These are phyloP conservation scores for Pholiota adiposa DNA, from an alignment of 1,284 basidiomycete genomes.

Conservation along the genomic window DNA sequence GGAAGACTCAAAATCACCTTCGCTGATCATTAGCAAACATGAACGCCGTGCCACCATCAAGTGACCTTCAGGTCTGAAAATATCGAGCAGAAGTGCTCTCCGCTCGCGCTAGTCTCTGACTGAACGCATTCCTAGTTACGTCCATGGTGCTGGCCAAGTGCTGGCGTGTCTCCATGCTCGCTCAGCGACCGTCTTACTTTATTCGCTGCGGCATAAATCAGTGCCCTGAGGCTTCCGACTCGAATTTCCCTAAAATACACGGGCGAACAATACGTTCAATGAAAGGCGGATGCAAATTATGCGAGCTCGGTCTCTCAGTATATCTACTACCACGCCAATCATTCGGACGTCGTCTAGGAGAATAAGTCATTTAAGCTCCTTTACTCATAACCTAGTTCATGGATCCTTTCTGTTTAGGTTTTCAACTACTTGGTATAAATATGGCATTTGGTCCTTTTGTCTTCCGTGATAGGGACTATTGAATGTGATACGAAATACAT, in stretches of 20 bases:
- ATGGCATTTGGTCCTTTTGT: constrained; percentile 2
- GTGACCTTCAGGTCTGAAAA: not conserved
- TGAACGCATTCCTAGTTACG: no score
- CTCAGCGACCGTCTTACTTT: no score
- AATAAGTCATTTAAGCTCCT: not conserved
- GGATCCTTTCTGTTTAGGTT: not conserved
- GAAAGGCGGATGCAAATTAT: not conserved
- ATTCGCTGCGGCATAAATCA: no score
- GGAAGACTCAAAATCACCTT: not conserved
- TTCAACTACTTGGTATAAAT: not conserved
- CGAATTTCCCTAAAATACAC: not conserved
- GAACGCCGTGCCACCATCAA: not conserved
- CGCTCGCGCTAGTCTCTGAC: no score
- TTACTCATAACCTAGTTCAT: not conserved
- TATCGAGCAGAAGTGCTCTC: not conserved
- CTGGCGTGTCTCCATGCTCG: no score
- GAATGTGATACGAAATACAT: constrained; percentile 1
- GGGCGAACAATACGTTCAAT: not conserved
- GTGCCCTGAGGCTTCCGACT: no score
- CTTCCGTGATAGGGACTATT: not conserved
- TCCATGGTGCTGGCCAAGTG: no score
- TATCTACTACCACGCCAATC: not conserved
- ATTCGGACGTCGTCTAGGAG: not conserved
- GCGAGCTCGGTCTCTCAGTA: not conserved
- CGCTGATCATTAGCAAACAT: not conserved